A percentile compares a stretch with the other conserved stretches of the same genome.
Evolutionary conservation across 345 rosid genomes (phyloP).

Genomic region (Anacardium occidentale): DNA sequence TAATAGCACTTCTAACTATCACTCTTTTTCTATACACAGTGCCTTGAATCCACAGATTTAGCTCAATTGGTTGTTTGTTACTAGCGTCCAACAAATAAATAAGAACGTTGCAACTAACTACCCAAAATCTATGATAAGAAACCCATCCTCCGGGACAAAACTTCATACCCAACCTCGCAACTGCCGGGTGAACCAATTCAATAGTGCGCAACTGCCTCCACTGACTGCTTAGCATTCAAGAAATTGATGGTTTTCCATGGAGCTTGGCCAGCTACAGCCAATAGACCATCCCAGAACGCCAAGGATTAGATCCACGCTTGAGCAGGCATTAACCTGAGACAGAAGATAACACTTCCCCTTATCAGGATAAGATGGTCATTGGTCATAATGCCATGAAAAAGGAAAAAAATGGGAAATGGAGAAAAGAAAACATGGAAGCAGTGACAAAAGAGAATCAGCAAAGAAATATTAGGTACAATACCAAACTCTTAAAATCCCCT

Average conservation of each 20-base stretch:
- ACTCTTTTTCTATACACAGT: constrained; percentile 53
- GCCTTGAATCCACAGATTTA: constrained; percentile 40
- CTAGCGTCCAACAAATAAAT: constrained; percentile 35
- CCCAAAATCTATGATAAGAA: constrained; percentile 20
- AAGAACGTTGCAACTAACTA: constrained; percentile 20
- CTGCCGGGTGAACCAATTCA: constrained; percentile 28
- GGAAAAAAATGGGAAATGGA: not conserved
- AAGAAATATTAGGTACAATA: constrained; percentile 27
- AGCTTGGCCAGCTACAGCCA: constrained; percentile 93
- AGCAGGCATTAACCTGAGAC: constrained; percentile 68
- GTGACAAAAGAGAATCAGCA: constrained; percentile 2
- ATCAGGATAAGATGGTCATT: constrained; percentile 12
- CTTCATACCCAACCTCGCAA: constrained; percentile 44
- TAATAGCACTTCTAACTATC: constrained; percentile 29
- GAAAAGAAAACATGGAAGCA: not conserved
- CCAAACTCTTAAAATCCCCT: constrained; percentile 72
- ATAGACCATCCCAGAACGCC: constrained; percentile 95
- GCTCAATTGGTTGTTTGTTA: constrained; percentile 33
- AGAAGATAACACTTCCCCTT: not conserved
- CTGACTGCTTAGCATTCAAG: constrained; percentile 57
- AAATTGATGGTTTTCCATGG: constrained; percentile 38
- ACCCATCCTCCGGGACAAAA: constrained; percentile 46
- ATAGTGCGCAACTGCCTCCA: not conserved
- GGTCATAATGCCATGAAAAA: not conserved
- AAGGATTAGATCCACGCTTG: constrained; percentile 66